Evolutionary conservation across 345 rosid genomes (phyloP).

Genomic region (Murraya paniculata): DNA sequence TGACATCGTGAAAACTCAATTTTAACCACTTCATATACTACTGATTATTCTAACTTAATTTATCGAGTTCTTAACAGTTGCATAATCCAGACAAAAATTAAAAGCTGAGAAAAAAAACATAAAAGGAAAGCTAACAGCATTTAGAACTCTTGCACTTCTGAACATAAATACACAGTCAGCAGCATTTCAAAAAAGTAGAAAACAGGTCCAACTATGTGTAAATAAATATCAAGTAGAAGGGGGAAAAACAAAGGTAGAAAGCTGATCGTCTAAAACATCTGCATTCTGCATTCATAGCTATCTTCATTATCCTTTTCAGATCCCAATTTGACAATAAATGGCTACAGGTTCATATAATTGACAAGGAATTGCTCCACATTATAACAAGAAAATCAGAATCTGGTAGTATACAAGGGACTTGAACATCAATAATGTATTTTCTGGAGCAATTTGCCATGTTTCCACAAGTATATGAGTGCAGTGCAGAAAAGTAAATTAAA

Average conservation of each 20-base stretch:
- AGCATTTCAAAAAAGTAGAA: background rate
- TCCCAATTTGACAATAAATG: background rate
- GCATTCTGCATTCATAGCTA: background rate
- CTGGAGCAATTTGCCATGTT: background rate
- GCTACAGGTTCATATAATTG: background rate
- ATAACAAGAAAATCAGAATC: conserved; percentile 7
- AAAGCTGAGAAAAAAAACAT: background rate
- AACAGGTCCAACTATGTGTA: background rate
- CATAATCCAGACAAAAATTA: too few species aligned
- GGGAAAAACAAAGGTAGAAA: background rate
- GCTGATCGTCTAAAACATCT: background rate
- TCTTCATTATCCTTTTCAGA: background rate
- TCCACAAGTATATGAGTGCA: background rate
- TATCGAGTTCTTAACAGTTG: too few species aligned
- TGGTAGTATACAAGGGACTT: background rate
- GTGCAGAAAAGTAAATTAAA: background rate
- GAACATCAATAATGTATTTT: background rate
- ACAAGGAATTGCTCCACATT: background rate
- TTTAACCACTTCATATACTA: too few species aligned
- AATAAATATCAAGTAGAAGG: background rate
- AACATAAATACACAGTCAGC: background rate
- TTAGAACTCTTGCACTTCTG: background rate
- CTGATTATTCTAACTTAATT: too few species aligned
- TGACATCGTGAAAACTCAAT: too few species aligned
- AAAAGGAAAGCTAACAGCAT: background rate